Evolutionary conservation across 1,139 yeast species (phyloP).

Genomic region (Spencermartinsiella ligniputridi): DNA sequence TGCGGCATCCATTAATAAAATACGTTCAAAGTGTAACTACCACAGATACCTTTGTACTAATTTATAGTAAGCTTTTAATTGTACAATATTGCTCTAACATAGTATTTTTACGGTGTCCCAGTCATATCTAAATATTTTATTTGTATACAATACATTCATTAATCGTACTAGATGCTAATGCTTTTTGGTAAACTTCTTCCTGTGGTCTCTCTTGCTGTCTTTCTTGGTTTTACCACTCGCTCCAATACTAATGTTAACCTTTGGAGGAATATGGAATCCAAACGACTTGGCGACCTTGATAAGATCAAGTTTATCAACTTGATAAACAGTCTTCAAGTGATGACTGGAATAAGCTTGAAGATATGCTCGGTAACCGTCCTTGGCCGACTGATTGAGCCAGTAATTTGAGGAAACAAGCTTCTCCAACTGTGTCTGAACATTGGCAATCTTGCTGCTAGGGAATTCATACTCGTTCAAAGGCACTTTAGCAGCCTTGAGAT

Average conservation of each 20-base stretch:
- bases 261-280: slow-evolving; percentile 95
- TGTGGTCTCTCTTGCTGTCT: slow-evolving; percentile 14
- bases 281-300: slow-evolving; percentile 93
- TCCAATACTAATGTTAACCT: slow-evolving; percentile 93
- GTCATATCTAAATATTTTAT: too few relatives aligned
- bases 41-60: too few relatives aligned
- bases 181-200: slow-evolving; percentile 8
- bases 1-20: too few relatives aligned
- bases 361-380: slow-evolving; percentile 95
- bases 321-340: slow-evolving; percentile 91
- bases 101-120: too few relatives aligned
- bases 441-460: slow-evolving; percentile 89
- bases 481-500: slow-evolving; percentile 93
- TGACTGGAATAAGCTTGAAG: slow-evolving; percentile 97
- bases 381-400: slow-evolving; percentile 92
- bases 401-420: slow-evolving; percentile 88
- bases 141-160: not conserved
- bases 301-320: slow-evolving; percentile 88
- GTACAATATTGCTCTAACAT: too few relatives aligned
- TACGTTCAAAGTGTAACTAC: too few relatives aligned
- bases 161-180: not conserved
- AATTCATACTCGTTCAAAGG: slow-evolving; percentile 96
- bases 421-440: slow-evolving; percentile 89
- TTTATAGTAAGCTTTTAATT: too few relatives aligned
- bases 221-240: slow-evolving; percentile 67